Conservation (phyloP, 148 eudicot species). For the Talinum fruticosum region DNA sequence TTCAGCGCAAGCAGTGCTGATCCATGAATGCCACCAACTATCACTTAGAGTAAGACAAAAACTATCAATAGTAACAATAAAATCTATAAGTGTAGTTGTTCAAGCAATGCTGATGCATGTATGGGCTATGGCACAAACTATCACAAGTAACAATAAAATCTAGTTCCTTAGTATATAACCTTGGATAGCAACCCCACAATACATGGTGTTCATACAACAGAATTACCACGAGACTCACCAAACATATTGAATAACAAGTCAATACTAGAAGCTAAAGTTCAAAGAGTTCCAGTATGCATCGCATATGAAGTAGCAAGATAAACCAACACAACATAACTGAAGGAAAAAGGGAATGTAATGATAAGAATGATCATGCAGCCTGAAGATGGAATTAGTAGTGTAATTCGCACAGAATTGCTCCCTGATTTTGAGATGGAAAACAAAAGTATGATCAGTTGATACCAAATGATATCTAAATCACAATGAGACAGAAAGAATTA, state of each 20-base stretch:
- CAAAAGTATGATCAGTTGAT: neutral
- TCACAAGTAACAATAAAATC: neutral
- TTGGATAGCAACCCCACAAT: neutral
- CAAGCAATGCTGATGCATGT: too few species aligned
- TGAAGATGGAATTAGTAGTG: neutral
- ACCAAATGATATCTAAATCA: slow-evolving; percentile 9
- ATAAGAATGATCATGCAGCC: neutral
- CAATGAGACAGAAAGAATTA: slow-evolving; percentile 16
- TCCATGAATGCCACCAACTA: neutral
- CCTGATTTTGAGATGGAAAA: neutral
- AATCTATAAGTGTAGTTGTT: too few species aligned
- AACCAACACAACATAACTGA: neutral
- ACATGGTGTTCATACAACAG: neutral
- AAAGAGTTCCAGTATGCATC: neutral
- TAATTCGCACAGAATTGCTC: neutral
- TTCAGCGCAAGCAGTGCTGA: neutral
- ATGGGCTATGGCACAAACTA: too few species aligned
- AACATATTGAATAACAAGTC: neutral
- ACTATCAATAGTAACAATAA: too few species aligned
- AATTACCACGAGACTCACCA: neutral
- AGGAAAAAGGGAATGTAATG: neutral
- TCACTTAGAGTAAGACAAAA: too few species aligned
- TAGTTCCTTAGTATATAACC: neutral
- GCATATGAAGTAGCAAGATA: neutral
- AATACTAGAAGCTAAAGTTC: neutral